These are phyloP conservation scores for Rhynchosporium secalis DNA, from an alignment of 2,329 filamentous ascomycete species.

Conservation along the genomic window DNA sequence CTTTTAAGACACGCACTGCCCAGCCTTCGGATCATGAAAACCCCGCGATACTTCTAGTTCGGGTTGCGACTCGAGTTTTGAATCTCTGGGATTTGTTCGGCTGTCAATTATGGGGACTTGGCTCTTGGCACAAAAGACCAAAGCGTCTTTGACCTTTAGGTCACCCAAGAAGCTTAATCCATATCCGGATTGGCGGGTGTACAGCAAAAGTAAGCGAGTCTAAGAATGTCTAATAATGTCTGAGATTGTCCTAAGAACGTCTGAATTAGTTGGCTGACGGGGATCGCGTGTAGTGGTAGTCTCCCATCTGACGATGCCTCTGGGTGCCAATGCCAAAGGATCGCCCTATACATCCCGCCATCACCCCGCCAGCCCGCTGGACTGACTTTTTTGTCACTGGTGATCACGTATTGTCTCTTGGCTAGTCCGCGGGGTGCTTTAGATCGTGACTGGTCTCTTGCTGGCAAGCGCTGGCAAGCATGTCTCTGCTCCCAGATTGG, in stretches of 20 bases:
- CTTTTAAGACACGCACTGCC: background rate
- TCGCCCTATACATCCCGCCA: background rate
- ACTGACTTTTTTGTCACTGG: background rate
- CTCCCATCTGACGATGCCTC: slow-evolving; percentile 11
- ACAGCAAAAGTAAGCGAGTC: background rate
- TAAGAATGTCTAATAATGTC: too few relatives aligned
- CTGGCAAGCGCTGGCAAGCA: background rate
- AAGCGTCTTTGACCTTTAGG: background rate
- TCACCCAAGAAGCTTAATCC: slow-evolving; percentile 14
- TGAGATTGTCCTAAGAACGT: background rate
- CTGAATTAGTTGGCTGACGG: slow-evolving; percentile 10
- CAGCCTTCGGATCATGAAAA: slow-evolving; percentile 12
- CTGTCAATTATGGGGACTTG: background rate
- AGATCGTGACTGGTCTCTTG: background rate
- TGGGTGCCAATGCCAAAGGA: slow-evolving; percentile 5
- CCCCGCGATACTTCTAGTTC: slow-evolving; percentile 9
- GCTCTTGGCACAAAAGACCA: slow-evolving; percentile 7
- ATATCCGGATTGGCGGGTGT: slow-evolving; percentile 1
- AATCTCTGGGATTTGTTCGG: background rate
- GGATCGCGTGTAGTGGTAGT: slow-evolving; percentile 2
- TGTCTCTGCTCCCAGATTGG: background rate
- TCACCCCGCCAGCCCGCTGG: slow-evolving; percentile 2
- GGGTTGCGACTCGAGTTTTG: slow-evolving; percentile 3
- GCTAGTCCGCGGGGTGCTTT: background rate
- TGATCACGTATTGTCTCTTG: slow-evolving; percentile 3